Percentiles rank a stretch among this genome's conserved stretches.
Conservation (phyloP, 352 stramenopile species). For the Pythium grandisporangium region DNA sequence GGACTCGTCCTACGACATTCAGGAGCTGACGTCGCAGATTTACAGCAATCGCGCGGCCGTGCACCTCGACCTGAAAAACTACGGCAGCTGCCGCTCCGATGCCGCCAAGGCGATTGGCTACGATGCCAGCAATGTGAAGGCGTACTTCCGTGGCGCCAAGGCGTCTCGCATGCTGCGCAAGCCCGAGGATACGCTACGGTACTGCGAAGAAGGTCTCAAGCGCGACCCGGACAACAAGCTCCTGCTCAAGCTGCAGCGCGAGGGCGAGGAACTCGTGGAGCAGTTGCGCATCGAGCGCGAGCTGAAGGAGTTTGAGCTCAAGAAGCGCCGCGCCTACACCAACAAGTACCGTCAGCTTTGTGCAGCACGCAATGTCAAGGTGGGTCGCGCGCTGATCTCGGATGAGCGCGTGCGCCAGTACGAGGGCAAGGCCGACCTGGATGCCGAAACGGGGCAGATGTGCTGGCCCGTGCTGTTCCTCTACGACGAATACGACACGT, state of each 20-base stretch:
- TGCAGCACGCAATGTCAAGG: slow-evolving; percentile 40
- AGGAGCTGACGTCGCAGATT: slow-evolving; percentile 66
- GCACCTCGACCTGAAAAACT: slow-evolving; percentile 82
- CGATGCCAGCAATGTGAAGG: slow-evolving; percentile 71
- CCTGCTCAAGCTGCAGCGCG: slow-evolving; percentile 54
- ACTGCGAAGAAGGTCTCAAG: slow-evolving; percentile 69
- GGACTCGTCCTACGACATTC: slow-evolving; percentile 54
- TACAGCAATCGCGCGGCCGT: slow-evolving; percentile 74
- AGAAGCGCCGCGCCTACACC: slow-evolving; percentile 53
- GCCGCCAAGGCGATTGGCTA: slow-evolving; percentile 60
- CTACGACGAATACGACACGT: slow-evolving; percentile 80
- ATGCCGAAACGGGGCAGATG: slow-evolving; percentile 48
- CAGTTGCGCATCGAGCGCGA: slow-evolving; percentile 54
- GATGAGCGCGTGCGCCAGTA: slow-evolving; percentile 78
- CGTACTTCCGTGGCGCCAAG: slow-evolving; percentile 80
- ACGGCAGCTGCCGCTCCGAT: slow-evolving; percentile 75
- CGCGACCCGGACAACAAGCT: slow-evolving; percentile 72
- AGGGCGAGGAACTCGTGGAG: slow-evolving; percentile 47
- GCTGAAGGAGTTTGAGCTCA: slow-evolving; percentile 52
- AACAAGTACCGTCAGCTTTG: slow-evolving; percentile 80
- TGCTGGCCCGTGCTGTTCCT: slow-evolving; percentile 79
- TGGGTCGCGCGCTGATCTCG: slow-evolving; percentile 65
- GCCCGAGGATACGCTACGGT: slow-evolving; percentile 68
- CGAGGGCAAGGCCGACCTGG: slow-evolving; percentile 71
- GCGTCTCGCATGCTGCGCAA: slow-evolving; percentile 73